Evolutionary conservation across 2,329 filamentous ascomycete genomes (phyloP), one percentile per base, ranked within the genome.

Genomic region (Alternaria triticimaculans): DNA sequence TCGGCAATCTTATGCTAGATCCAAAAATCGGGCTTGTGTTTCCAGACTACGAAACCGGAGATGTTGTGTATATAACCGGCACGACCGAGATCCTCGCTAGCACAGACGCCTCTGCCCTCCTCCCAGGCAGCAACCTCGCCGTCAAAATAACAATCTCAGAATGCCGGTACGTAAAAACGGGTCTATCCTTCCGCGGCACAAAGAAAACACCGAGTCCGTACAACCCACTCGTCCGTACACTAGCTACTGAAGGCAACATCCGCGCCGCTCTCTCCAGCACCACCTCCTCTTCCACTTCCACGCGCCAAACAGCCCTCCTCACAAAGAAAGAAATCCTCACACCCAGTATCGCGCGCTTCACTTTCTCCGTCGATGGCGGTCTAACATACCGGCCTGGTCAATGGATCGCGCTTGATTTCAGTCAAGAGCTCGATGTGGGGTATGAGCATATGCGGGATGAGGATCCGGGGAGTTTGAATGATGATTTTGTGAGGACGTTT

Each of bases 361-460:
- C 82, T 2, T 90, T 90, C 72, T 79, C 81, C 3, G 80, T 88
- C 4, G 2, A n/a, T 10, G 77, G 77, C 2, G 76, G 78, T 2
- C 62, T 82, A 0, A 60, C 60, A 1, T 94, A 92, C 87, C 83
- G 79, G 23, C 83, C 92, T 0, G 93, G 93, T 0, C 92, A 96
- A 73, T 92, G 96, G 79, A 87, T 92, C 18, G 93, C 92, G 1
- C 79, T 97, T 3, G 89, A 92, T 64, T 94, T 96, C 72, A 83
- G 85, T 12, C 77, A 84, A 0, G 89, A 94, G 71, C 82, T 97
- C 2, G 88, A 91, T 66, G 78, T 84, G 11, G 93, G 93, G 1
- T 97, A 93, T 78, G 87, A 86, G 53, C 94, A 97, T 76, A 97
- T 97, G 93, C 84, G 89, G 3, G 90, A 96, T 66, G 88, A 91